These are phyloP conservation scores for Zalerion maritima DNA, from an alignment of 495 filamentous ascomycete species.

Conservation along the genomic window DNA sequence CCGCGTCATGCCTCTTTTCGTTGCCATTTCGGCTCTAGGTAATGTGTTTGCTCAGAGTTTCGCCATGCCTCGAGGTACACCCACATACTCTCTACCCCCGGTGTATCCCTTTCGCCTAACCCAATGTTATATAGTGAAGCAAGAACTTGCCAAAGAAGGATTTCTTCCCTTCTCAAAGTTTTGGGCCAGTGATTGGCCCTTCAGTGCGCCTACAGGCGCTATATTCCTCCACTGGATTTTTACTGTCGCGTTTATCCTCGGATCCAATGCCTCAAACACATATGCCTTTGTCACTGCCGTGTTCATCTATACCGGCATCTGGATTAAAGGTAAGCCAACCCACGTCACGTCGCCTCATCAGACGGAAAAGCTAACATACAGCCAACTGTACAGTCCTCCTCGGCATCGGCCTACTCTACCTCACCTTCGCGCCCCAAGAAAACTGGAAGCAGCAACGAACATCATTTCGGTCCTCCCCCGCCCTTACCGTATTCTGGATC, in stretches of 20 bases:
- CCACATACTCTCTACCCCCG: too few species aligned
- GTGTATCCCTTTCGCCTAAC: too few species aligned
- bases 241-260: conserved; percentile 43
- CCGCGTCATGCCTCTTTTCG: conserved; percentile 45
- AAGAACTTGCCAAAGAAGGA: conserved; percentile 46
- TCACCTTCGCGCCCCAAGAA: conserved; percentile 26
- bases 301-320: conserved; percentile 29
- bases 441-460: conserved; percentile 29
- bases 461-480: conserved; percentile 25
- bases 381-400: conserved; percentile 41
- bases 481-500: conserved; percentile 31
- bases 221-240: conserved; percentile 50
- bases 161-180: conserved; percentile 39
- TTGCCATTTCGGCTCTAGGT: conserved; percentile 47
- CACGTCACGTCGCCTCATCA: conserved; percentile 37
- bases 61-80: conserved; percentile 39
- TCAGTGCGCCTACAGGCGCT: conserved; percentile 41
- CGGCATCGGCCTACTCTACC: conserved; percentile 34
- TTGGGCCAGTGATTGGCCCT: conserved; percentile 48
- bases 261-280: conserved; percentile 8
- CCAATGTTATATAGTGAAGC: conserved; percentile 26
- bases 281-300: conserved; percentile 17
- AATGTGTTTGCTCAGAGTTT: conserved; percentile 53
- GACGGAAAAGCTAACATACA: background rate
- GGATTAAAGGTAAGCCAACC: conserved; percentile 28